Conservation (phyloP, 345 rosid species). For the Salix exigua region DNA sequence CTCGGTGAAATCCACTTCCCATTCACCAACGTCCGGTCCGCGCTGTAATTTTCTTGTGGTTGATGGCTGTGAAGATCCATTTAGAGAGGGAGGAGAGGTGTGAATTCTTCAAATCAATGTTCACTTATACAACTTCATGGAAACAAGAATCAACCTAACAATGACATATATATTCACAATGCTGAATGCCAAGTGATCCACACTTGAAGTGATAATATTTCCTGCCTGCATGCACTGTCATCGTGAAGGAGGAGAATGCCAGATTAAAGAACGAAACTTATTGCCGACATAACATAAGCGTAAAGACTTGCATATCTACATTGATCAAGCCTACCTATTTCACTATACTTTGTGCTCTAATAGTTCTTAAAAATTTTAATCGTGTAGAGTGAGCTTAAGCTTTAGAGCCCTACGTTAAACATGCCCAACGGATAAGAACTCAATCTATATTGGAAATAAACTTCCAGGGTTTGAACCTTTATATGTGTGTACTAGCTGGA, state of each 20-base stretch:
- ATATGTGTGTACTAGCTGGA: background rate
- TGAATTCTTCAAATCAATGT: conserved; percentile 25
- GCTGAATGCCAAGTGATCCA: conserved; percentile 18
- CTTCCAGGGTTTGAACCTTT: background rate
- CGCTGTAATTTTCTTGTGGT: conserved; percentile 34
- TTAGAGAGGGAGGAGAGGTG: conserved; percentile 20
- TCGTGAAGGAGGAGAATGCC: conserved; percentile 2
- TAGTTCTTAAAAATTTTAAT: too few species aligned
- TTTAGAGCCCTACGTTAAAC: too few species aligned
- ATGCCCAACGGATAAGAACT: background rate
- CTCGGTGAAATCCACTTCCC: conserved; percentile 31
- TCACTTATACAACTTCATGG: conserved; percentile 21
- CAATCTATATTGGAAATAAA: background rate
- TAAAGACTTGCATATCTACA: too few species aligned
- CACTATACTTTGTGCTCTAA: too few species aligned
- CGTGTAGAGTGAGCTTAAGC: too few species aligned
- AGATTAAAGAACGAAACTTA: background rate
- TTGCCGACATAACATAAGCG: too few species aligned
- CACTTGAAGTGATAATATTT: background rate
- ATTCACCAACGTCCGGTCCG: conserved; percentile 7
- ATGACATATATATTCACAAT: background rate
- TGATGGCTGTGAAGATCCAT: conserved; percentile 33
- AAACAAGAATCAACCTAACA: conserved; percentile 1
- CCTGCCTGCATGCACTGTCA: background rate
- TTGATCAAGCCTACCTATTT: too few species aligned